Percentiles rank a stretch among this genome's conserved stretches.
These are phyloP conservation scores for Heritiera fomes DNA, from an alignment of 345 rosid genomes.

Conservation along the genomic window DNA sequence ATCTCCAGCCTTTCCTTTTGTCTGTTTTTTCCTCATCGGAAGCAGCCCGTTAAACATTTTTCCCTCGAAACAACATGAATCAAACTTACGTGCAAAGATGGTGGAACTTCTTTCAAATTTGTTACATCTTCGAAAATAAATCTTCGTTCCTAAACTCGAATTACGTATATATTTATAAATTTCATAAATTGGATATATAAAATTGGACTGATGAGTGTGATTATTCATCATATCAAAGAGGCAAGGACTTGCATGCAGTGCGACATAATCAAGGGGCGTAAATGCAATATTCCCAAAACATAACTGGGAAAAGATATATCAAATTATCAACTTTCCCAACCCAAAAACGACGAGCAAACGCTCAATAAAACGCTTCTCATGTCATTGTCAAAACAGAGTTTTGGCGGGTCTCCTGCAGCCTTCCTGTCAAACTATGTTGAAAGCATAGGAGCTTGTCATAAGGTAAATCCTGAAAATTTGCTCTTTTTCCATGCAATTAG, in stretches of 20 bases:
- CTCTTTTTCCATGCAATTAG: no score
- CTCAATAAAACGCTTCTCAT: not conserved
- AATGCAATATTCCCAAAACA: not conserved
- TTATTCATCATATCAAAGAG: not conserved
- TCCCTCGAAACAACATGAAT: not conserved
- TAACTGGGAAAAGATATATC: not conserved
- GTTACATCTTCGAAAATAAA: not conserved
- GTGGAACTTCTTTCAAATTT: not conserved
- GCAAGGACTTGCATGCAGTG: not conserved
- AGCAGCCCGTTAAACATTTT: not conserved
- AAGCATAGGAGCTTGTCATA: not conserved
- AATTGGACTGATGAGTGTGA: not conserved
- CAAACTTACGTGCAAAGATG: not conserved
- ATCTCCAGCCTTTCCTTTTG: not conserved
- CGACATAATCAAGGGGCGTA: not conserved
- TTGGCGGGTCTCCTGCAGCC: not conserved
- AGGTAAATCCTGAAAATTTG: not conserved
- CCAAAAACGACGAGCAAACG: not conserved
- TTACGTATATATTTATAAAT: not conserved
- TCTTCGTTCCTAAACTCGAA: not conserved
- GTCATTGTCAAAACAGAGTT: not conserved
- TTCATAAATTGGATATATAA: not conserved
- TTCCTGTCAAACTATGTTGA: not conserved
- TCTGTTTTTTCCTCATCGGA: not conserved
- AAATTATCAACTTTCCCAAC: not conserved